These are phyloP conservation scores for Hordeum vulgare DNA, from an alignment of 176 grass and related monocot genomes.

Conservation along the genomic window MorexV3_pseudomolecules_assembly NC_058520.1:80860054-80860553, in stretches of 20 bases:
- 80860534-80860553: constrained; percentile 49
- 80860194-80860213: no score
- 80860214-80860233: no score
- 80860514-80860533: constrained; percentile 53
- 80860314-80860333: constrained; percentile 68
- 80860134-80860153: constrained; percentile 54
- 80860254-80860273: constrained; percentile 62
- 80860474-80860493: constrained; percentile 84
- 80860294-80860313: constrained; percentile 56
- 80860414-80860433: background rate
- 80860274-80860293: constrained; percentile 72
- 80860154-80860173: constrained; percentile 40
- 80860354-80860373: constrained; percentile 51
- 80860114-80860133: constrained; percentile 57
- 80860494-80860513: constrained; percentile 54
- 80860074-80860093: background rate
- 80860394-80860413: background rate
- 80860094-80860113: constrained; percentile 28
- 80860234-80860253: background rate
- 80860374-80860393: constrained; percentile 49
- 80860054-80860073: background rate
- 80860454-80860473: background rate
- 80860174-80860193: background rate
- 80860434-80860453: background rate
- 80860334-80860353: constrained; percentile 68